Conservation (phyloP, 345 rosid species). For the Pistacia integerrima region DNA sequence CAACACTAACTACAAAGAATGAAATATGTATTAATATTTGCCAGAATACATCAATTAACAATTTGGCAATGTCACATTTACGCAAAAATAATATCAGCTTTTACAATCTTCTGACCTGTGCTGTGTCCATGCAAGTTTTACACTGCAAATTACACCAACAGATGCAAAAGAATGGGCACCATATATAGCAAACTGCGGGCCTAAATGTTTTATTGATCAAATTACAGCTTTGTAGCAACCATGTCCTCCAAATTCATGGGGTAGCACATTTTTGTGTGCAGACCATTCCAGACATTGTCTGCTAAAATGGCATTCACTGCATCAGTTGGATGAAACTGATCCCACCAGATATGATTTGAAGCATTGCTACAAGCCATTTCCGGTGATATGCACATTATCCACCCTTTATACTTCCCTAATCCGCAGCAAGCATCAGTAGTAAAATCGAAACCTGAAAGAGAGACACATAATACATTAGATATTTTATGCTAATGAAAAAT, state of each 20-base stretch:
- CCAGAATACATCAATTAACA: constrained; percentile 6
- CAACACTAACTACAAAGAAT: background rate
- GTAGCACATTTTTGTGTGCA: constrained; percentile 78
- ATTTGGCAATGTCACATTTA: background rate
- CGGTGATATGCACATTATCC: constrained; percentile 76
- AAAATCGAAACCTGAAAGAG: constrained; percentile 63
- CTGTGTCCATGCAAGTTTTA: background rate
- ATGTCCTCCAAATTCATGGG: constrained; percentile 69
- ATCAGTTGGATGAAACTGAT: constrained; percentile 90
- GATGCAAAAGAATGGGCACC: background rate
- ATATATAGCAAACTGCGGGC: background rate
- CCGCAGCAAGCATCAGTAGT: constrained; percentile 89
- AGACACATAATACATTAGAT: background rate
- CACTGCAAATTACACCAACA: background rate
- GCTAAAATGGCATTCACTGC: constrained; percentile 81
- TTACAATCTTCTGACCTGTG: background rate
- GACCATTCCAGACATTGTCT: constrained; percentile 84
- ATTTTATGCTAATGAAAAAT: background rate
- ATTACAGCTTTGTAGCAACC: constrained; percentile 22
- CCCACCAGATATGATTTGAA: constrained; percentile 82
- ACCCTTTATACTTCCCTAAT: constrained; percentile 76
- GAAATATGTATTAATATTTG: background rate
- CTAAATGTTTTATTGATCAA: background rate
- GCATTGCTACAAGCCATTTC: constrained; percentile 84
- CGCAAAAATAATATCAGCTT: background rate